Evolutionary conservation across 805 yeast species (phyloP), one percentile per base, ranked within the genome.

Genomic region (Kuraishia cidri): DNA sequence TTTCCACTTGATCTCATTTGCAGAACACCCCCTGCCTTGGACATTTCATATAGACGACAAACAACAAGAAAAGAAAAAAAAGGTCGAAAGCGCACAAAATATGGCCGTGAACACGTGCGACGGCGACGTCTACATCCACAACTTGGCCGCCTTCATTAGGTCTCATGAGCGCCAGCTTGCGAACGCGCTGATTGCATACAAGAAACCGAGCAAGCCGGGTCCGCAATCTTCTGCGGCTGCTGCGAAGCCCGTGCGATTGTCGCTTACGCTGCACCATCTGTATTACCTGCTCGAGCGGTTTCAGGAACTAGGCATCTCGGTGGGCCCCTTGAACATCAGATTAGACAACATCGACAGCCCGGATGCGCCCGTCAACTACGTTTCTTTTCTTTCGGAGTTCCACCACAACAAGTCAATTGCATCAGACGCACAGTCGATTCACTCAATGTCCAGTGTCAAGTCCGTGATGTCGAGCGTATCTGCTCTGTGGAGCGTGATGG

Each of bases 251-350:
- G 67, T 72, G 10, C 53, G 82, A 37, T 56, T 78, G 15, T 66
- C 72, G 10, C 56, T 78, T 33, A 74, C 82, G 12, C 56, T 75
- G 18, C 85, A 77, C 48, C 84, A 78, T 47, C 56, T 77, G 19
- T 78, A 72, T 46, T 77, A 69, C 43, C 59, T 77, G 15, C 51
- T 73, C n/a, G 81, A 75, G 26, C 60, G 69, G 33, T 73, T 78
- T 34, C 53, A 75, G 61, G 58, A 62, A 36, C 35, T 69, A 48
- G 54, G 63, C 39, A 40, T 64, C 45, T 35, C 69, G 20, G 73
- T 76, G 7, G 85, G 85, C 1, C 83, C 84, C 3, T 56, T 76
- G 52, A 71, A 72, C 45, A 60, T 77, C 29, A 59, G 79, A 40
- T 52, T 77, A 15, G 81, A 76, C 40, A 72, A 62, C 38, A 73